A percentile compares a stretch with the other conserved stretches of the same genome.
These are phyloP conservation scores for Malus orientalis DNA, from an alignment of 306 rosid species.

Conservation along the genomic window DNA sequence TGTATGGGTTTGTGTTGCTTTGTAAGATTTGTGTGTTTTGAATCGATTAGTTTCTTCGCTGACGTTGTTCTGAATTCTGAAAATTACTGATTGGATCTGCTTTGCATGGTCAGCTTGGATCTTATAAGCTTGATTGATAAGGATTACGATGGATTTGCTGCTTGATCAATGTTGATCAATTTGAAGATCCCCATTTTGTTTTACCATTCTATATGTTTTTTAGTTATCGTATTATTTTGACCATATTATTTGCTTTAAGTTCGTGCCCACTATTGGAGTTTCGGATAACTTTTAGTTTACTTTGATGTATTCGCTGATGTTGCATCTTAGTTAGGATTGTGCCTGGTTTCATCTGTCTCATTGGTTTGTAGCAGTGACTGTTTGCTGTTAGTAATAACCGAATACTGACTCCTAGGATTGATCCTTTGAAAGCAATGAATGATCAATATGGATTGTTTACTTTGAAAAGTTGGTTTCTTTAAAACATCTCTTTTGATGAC, in stretches of 20 bases:
- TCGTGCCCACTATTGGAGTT: not conserved
- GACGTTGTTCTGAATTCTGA: not conserved
- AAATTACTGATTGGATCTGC: not conserved
- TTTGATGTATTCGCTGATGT: not conserved
- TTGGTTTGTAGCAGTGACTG: not conserved
- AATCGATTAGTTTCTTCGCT: not conserved
- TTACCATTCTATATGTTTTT: not conserved
- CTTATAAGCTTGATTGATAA: constrained; percentile 8
- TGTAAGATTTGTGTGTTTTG: not conserved
- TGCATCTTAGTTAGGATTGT: not conserved
- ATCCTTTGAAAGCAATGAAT: not conserved
- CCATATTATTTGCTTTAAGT: not conserved
- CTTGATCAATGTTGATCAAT: not conserved
- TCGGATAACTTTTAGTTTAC: not conserved
- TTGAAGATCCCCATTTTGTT: not conserved
- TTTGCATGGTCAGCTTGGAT: not conserved
- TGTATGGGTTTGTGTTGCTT: not conserved
- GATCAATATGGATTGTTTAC: not conserved
- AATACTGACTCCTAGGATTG: not conserved
- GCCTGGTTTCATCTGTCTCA: not conserved
- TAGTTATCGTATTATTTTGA: not conserved
- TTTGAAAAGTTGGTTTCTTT: not conserved
- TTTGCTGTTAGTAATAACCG: not conserved
- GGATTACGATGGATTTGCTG: not conserved
- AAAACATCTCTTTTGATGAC: not conserved